Evolutionary conservation across 257 asterid genomes (phyloP).

Genomic region (Solanum clarkiae): DNA sequence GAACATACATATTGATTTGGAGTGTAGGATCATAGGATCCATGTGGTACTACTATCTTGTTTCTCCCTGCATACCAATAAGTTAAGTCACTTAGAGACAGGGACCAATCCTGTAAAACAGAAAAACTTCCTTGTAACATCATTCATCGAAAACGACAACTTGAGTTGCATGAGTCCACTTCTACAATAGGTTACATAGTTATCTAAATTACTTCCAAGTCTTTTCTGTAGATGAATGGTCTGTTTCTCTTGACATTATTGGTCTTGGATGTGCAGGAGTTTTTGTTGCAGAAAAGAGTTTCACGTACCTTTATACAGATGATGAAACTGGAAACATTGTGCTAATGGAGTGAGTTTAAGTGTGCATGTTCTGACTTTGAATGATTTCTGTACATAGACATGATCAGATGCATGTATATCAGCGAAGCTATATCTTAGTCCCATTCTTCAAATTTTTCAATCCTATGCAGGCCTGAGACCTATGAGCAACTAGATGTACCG

Average conservation of each 20-base stretch:
- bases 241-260: background rate
- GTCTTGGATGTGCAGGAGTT: conserved; percentile 45
- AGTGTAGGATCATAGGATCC: background rate
- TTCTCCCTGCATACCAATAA: background rate
- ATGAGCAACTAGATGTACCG: conserved; percentile 72
- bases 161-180: background rate
- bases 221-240: background rate
- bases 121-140: background rate
- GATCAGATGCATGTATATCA: background rate
- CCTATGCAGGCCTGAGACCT: conserved; percentile 55
- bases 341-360: conserved; percentile 74
- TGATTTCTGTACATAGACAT: background rate
- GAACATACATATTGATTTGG: background rate
- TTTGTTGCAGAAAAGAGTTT: conserved; percentile 59
- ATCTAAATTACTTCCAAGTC: background rate
- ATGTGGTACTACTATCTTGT: background rate
- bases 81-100: background rate
- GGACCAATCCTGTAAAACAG: background rate
- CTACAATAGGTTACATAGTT: background rate
- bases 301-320: conserved; percentile 74
- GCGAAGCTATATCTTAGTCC: background rate
- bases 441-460: conserved; percentile 3
- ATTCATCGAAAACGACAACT: background rate
- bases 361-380: background rate
- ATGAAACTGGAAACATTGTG: conserved; percentile 64